phyloP scores from a whole-genome alignment of 768 basidiomycete species.

The Boletellus sp. region DNA sequence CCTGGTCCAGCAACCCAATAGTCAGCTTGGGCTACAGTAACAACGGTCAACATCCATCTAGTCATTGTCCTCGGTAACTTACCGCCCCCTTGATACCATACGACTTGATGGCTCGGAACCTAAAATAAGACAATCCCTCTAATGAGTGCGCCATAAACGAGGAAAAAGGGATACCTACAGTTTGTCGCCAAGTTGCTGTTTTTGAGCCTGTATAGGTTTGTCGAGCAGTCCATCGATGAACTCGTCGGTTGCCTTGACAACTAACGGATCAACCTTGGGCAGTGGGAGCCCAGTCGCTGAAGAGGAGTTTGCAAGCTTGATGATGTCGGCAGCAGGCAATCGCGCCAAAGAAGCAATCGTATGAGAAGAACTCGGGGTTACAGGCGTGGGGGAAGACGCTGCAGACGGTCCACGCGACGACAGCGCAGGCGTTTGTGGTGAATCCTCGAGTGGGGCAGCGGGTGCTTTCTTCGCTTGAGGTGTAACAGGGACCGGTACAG shows the following conservation, averaged over 20 bases:
- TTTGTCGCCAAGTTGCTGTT: conserved; percentile 80
- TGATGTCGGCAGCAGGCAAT: conserved; percentile 72
- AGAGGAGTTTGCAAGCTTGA: conserved; percentile 56
- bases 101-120: conserved; percentile 62
- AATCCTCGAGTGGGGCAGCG: conserved; percentile 37
- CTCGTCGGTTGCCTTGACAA: conserved; percentile 65
- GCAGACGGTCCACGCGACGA: conserved; percentile 74
- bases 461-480: conserved; percentile 61
- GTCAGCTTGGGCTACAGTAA: conserved; percentile 71
- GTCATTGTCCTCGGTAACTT: conserved; percentile 24
- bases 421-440: conserved; percentile 73
- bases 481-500: conserved; percentile 45
- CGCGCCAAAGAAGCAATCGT: conserved; percentile 70
- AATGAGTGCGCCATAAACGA: conserved; percentile 16
- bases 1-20: conserved; percentile 76
- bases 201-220: conserved; percentile 57
- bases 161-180: conserved; percentile 42
- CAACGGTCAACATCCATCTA: conserved; percentile 1
- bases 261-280: conserved; percentile 66
- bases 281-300: conserved; percentile 49
- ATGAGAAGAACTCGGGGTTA: conserved; percentile 50
- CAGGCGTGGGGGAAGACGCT: conserved; percentile 64
- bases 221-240: conserved; percentile 63
- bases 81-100: conserved; percentile 82
- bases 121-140: conserved; percentile 22